Conservation (phyloP, 306 rosid genomes). For the Vicia villosa region DNA sequence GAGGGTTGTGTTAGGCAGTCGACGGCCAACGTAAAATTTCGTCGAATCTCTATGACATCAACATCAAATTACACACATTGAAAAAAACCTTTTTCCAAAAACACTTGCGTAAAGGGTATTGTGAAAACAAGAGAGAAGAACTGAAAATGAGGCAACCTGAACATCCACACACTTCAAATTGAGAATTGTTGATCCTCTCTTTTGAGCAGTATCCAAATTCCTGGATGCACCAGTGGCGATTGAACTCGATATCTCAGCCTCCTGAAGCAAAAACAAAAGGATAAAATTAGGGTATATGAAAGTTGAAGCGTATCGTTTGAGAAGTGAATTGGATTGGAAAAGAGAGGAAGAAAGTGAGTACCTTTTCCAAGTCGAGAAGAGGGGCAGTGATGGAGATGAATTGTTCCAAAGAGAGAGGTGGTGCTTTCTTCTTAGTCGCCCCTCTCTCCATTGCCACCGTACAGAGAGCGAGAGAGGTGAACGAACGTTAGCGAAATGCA, state of each 20-base stretch:
- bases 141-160: conserved; percentile 56
- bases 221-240: conserved; percentile 75
- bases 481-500: conserved; percentile 8
- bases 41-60: no score
- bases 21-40: no score
- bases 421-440: conserved; percentile 51
- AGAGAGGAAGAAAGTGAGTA: background rate
- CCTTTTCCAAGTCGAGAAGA: conserved; percentile 94
- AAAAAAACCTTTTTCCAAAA: background rate
- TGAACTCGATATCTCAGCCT: conserved; percentile 90
- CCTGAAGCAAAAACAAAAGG: conserved; percentile 47
- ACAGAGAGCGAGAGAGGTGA: background rate
- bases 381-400: conserved; percentile 78
- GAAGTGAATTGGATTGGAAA: background rate
- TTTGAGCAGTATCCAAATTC: conserved; percentile 82
- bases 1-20: no score
- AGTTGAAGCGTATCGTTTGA: conserved; percentile 1
- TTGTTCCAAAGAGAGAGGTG: conserved; percentile 66
- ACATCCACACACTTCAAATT: conserved; percentile 91
- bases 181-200: conserved; percentile 85
- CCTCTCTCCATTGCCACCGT: conserved; percentile 49
- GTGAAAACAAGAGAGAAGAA: background rate
- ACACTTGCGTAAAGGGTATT: background rate
- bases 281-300: conserved; percentile 5
- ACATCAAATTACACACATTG: background rate